Evolutionary conservation across 768 basidiomycete genomes (phyloP).

Genomic region (Cyclocybe aegerita): DNA sequence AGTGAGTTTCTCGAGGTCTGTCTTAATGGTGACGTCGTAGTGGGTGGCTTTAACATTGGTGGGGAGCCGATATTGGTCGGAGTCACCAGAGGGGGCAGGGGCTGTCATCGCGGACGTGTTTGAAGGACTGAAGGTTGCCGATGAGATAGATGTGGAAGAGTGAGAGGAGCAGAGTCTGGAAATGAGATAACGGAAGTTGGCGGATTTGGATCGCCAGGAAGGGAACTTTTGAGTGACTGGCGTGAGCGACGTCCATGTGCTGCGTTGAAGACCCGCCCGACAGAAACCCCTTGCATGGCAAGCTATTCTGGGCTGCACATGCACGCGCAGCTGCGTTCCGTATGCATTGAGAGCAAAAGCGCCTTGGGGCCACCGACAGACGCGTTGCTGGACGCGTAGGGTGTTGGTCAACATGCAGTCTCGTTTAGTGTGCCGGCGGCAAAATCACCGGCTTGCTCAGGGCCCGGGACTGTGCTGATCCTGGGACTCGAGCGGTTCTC

Average conservation of each 20-base stretch:
- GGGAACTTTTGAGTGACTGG: constrained; percentile 19
- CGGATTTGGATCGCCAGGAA: constrained; percentile 19
- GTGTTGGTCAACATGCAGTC: constrained; percentile 14
- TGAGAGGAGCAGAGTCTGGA: constrained; percentile 12
- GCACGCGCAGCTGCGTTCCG: constrained; percentile 9
- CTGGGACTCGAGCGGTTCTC: too few relatives aligned
- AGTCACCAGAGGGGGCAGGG: constrained; percentile 15
- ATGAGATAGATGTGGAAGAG: constrained; percentile 16
- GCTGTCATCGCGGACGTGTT: constrained; percentile 25
- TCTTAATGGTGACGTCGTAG: constrained; percentile 78
- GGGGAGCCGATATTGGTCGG: constrained; percentile 60
- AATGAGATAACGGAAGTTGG: constrained; percentile 17
- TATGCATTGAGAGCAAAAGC: constrained; percentile 1
- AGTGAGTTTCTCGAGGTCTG: constrained; percentile 73
- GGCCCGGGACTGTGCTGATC: too few relatives aligned
- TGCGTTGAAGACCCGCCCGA: constrained; percentile 6
- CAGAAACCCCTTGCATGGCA: constrained; percentile 4
- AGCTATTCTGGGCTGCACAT: constrained; percentile 11
- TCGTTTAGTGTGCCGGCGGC: background rate
- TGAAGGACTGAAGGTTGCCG: constrained; percentile 4
- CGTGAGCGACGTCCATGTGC: constrained; percentile 19
- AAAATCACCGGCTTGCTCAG: too few relatives aligned
- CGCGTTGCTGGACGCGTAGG: constrained; percentile 20
- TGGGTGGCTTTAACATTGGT: constrained; percentile 66
- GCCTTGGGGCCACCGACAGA: background rate